A percentile compares a stretch with the other conserved stretches of the same genome.
Conservation (phyloP, 805 yeast genomes). For the Blastobotrys terrestris region DNA sequence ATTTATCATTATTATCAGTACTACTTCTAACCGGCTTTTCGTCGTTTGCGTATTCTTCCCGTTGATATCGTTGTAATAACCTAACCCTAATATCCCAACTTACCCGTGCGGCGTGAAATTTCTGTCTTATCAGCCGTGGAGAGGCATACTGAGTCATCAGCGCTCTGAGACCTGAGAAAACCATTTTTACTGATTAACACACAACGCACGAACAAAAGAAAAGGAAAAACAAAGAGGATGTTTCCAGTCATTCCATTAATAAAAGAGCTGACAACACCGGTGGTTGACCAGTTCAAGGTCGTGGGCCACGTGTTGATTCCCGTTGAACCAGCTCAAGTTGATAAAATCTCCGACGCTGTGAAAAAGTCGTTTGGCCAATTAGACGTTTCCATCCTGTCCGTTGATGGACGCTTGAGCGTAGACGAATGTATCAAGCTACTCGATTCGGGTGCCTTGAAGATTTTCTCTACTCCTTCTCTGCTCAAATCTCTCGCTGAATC, state of each 20-base stretch:
- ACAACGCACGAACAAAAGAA: not conserved
- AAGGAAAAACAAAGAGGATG: not conserved
- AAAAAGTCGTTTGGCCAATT: constrained; percentile 9
- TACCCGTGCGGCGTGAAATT: not conserved
- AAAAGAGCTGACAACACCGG: not conserved
- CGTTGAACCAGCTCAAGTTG: not conserved
- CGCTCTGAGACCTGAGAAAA: not conserved
- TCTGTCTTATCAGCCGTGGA: not conserved
- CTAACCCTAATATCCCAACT: not conserved
- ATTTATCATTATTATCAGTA: too few species aligned
- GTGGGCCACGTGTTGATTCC: constrained; percentile 9
- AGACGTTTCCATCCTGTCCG: constrained; percentile 8
- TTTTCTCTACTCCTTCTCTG: constrained; percentile 35
- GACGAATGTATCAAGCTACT: constrained; percentile 47
- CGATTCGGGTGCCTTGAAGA: constrained; percentile 51
- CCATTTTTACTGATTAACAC: too few species aligned
- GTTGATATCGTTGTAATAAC: not conserved
- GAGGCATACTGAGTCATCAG: not conserved
- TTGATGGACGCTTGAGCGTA: constrained; percentile 18
- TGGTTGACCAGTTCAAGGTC: not conserved
- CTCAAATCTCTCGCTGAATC: constrained; percentile 34
- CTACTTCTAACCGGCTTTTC: too few species aligned
- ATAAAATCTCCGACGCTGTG: not conserved
- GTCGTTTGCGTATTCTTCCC: too few species aligned
- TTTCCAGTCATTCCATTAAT: constrained; percentile 10